Percentiles rank a stretch among this genome's conserved stretches.
Conservation (phyloP, 1,284 basidiomycete genomes). For the Psilocybe mexicana region DNA sequence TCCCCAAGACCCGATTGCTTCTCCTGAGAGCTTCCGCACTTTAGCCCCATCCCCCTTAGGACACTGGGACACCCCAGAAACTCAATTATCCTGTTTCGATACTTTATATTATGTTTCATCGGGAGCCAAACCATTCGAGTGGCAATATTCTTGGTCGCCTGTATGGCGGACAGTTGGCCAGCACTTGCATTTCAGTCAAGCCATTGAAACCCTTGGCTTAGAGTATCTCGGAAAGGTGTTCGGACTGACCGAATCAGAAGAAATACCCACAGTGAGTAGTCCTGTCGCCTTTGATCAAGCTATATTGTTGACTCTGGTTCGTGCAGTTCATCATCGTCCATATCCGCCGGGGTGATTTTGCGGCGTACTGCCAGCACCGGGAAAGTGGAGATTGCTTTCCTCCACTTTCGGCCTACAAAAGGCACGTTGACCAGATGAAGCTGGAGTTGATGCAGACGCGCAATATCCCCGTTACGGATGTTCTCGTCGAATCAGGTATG, state of each 20-base stretch:
- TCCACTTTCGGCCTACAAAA: slow-evolving; percentile 38
- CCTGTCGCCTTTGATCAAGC: neutral
- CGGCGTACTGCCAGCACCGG: slow-evolving; percentile 29
- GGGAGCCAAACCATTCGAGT: slow-evolving; percentile 30
- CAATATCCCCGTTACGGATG: slow-evolving; percentile 27
- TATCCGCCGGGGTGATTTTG: slow-evolving; percentile 49
- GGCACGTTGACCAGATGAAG: slow-evolving; percentile 40
- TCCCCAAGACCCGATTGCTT: slow-evolving; percentile 19
- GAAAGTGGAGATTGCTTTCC: slow-evolving; percentile 40
- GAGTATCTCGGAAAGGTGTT: slow-evolving; percentile 28
- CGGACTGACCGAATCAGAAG: slow-evolving; percentile 3
- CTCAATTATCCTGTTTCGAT: slow-evolving; percentile 43
- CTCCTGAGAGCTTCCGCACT: slow-evolving; percentile 10
- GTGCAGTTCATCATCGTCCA: slow-evolving; percentile 48
- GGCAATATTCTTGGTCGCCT: slow-evolving; percentile 37
- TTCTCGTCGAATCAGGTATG: slow-evolving; percentile 37
- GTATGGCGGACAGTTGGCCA: slow-evolving; percentile 47
- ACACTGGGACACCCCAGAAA: slow-evolving; percentile 33
- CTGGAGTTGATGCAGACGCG: slow-evolving; percentile 30
- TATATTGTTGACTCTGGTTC: neutral
- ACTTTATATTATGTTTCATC: slow-evolving; percentile 38
- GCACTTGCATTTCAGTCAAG: slow-evolving; percentile 41
- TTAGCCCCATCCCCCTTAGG: slow-evolving; percentile 28
- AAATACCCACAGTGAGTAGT: slow-evolving; percentile 29
- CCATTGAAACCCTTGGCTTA: slow-evolving; percentile 26